Percentiles rank a stretch among this genome's conserved stretches.
phyloP scores from a whole-genome alignment of 1,284 basidiomycete species.

The Leccinum variabile region DNA sequence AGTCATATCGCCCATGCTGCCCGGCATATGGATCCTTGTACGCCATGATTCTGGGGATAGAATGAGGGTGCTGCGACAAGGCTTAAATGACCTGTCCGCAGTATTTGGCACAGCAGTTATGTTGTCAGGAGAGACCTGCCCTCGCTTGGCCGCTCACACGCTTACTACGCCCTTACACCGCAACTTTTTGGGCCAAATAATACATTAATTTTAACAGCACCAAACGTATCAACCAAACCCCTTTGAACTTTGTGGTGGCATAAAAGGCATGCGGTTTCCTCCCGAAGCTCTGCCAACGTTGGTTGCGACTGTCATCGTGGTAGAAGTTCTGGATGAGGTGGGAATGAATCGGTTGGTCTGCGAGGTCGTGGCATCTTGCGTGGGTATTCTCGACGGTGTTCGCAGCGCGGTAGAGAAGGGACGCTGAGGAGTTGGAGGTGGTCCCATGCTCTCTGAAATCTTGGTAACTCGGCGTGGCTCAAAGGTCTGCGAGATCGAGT shows the following conservation, averaged over 20 bases:
- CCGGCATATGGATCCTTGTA: slow-evolving; percentile 54
- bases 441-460: slow-evolving; percentile 24
- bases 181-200: not conserved
- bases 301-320: slow-evolving; percentile 5
- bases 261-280: slow-evolving; percentile 51
- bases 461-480: slow-evolving; percentile 17
- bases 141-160: slow-evolving; percentile 12
- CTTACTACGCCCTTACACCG: slow-evolving; percentile 1
- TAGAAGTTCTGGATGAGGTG: slow-evolving; percentile 18
- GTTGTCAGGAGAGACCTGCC: not conserved
- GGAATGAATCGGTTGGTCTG: slow-evolving; percentile 35
- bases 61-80: slow-evolving; percentile 24
- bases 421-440: slow-evolving; percentile 31
- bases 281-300: slow-evolving; percentile 22
- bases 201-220: slow-evolving; percentile 5
- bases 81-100: slow-evolving; percentile 2
- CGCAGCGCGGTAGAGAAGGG: slow-evolving; percentile 31
- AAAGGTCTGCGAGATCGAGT: slow-evolving; percentile 7
- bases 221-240: slow-evolving; percentile 31
- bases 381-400: slow-evolving; percentile 18
- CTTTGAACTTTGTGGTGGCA: slow-evolving; percentile 33
- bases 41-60: slow-evolving; percentile 32
- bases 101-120: slow-evolving; percentile 12
- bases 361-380: slow-evolving; percentile 18
- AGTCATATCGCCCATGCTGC: slow-evolving; percentile 39